Evolutionary conservation across 805 yeast genomes (phyloP), one percentile per base, ranked within the genome.

Genomic region (Lipomyces orientalis): DNA sequence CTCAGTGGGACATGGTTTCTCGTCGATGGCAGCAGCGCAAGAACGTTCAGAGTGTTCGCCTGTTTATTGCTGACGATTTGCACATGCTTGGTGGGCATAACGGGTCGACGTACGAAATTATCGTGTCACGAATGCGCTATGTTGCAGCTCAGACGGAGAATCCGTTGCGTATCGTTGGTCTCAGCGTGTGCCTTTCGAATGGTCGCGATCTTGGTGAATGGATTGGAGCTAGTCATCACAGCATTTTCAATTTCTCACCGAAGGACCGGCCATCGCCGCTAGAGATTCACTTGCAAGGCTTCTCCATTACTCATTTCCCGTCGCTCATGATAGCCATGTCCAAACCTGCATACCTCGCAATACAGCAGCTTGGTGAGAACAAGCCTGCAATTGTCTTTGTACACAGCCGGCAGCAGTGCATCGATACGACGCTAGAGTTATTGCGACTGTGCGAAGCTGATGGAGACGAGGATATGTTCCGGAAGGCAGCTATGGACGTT

Each of bases 21-120:
- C 85, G 94, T 68, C 82, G 93, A 58, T 93, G 98, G 98, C 88
- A 88, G 72, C 90, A 88, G 70, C 82, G 96, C 64, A 87, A 85
- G 71, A 87, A 70, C 70, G 81, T 94, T 4, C 91, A 89, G 67
- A 76, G 85, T 0, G 85, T 94, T 37, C 92, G 87, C 58, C 76
- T 91, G 39, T 74, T 92, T 1, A 84, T 95, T 61, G 87, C 86
- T 51, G 97, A 91, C 76, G 92, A 91, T 74, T 78, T 86, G 19
- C 97, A 94, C 72, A 73, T 78, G 39, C 76, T 93, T 22, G 91
- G 93, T 1, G 89, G 89, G 0, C 59, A 71, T 4, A 75, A 75
- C 16, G 97, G 97, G 0, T 78, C 86, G 1, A 75, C 79, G 0
- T 93, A 93, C 75, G 99, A 95, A 76, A 81, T 83, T 7, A 78